Conservation (phyloP, 164 flowering plant genomes). For the Sextonia rubra region DNA sequence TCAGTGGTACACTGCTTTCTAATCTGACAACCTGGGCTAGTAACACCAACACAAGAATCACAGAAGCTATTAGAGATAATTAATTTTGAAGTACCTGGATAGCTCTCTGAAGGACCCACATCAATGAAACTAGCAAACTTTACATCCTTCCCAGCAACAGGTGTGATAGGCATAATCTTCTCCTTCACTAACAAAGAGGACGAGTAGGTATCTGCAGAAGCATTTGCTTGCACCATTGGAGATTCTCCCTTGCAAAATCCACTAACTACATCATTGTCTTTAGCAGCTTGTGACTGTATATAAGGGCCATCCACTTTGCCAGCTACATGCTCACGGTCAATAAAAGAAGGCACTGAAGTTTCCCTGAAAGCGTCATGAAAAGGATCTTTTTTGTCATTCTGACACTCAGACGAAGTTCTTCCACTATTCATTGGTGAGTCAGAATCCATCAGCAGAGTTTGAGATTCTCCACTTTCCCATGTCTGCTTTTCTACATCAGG, state of each 20-base stretch:
- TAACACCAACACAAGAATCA: conserved; percentile 2
- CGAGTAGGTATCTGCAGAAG: conserved; percentile 23
- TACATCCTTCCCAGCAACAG: conserved; percentile 30
- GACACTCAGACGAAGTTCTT: conserved; percentile 27
- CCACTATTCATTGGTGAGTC: conserved; percentile 20
- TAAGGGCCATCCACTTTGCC: conserved; percentile 34
- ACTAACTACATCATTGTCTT: conserved; percentile 19
- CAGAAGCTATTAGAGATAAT: conserved; percentile 6
- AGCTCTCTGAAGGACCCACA: conserved; percentile 31
- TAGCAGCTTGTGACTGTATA: conserved; percentile 26
- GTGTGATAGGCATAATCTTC: conserved; percentile 37
- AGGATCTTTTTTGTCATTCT: conserved; percentile 27
- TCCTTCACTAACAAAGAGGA: conserved; percentile 28
- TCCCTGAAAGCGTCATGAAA: conserved; percentile 30
- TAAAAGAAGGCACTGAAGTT: conserved; percentile 22
- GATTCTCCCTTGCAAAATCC: conserved; percentile 10
- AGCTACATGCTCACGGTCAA: conserved; percentile 26
- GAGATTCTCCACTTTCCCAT: conserved; percentile 39
- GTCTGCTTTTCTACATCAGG: conserved; percentile 35
- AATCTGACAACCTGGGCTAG: conserved; percentile 20
- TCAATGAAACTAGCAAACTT: conserved; percentile 20
- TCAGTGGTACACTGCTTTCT: conserved; percentile 23
- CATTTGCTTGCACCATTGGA: conserved; percentile 25
- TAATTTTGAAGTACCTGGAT: conserved; percentile 5
- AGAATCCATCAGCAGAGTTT: conserved; percentile 20